Percentiles rank a stretch among this genome's conserved stretches.
phyloP scores from a whole-genome alignment of 805 yeast species.

The Lipomyces kockii region DNA sequence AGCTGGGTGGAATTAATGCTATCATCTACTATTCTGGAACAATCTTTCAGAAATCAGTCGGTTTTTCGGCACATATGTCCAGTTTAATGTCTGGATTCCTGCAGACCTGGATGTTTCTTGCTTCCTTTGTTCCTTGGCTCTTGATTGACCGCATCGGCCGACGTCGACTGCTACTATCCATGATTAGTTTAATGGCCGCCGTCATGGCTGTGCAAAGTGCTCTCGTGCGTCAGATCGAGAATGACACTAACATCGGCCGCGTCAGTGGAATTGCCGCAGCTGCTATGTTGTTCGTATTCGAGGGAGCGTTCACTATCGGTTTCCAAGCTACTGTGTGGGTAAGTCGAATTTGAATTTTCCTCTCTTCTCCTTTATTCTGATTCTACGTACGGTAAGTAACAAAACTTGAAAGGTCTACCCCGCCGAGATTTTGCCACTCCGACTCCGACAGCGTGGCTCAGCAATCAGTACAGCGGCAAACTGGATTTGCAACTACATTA shows the following conservation, averaged over 20 bases:
- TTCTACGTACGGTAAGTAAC: neutral
- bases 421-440: constrained; percentile 40
- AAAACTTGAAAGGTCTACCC: constrained; percentile 45
- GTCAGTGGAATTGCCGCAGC: constrained; percentile 26
- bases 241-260: constrained; percentile 10
- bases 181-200: constrained; percentile 14
- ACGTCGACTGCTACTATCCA: constrained; percentile 45
- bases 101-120: constrained; percentile 41
- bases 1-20: constrained; percentile 31
- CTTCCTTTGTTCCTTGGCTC: constrained; percentile 64
- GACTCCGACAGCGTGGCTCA: constrained; percentile 20
- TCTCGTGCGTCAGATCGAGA: constrained; percentile 24
- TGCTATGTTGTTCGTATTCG: constrained; percentile 27
- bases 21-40: constrained; percentile 47
- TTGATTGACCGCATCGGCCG: constrained; percentile 66
- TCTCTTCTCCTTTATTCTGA: too few relatives aligned
- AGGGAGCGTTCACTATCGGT: constrained; percentile 29
- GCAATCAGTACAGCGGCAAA: constrained; percentile 14
- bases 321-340: constrained; percentile 29
- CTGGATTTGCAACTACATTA: constrained; percentile 15
- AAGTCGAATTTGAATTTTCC: neutral
- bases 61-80: constrained; percentile 14
- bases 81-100: constrained; percentile 26
- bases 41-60: constrained; percentile 45
- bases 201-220: constrained; percentile 30